phyloP scores from a whole-genome alignment of 1,284 basidiomycete species.

The Nidula niveotomentosa region DNA sequence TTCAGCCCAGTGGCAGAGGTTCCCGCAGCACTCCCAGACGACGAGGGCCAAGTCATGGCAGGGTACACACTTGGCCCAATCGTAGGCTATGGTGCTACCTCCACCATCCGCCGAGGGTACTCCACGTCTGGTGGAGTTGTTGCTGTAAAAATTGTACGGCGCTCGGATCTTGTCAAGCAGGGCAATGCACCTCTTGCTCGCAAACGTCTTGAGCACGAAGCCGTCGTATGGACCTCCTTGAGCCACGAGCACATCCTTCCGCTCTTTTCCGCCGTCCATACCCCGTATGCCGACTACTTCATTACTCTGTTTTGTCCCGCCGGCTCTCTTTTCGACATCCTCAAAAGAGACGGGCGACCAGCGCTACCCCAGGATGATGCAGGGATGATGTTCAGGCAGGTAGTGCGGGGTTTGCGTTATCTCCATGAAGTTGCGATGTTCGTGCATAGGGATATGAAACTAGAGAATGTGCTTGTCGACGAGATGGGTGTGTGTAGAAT shows the following conservation, averaged over 20 bases:
- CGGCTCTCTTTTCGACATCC: slow-evolving; percentile 84
- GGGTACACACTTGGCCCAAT: slow-evolving; percentile 79
- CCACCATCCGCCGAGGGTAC: slow-evolving; percentile 77
- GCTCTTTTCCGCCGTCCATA: slow-evolving; percentile 70
- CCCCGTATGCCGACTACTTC: slow-evolving; percentile 75
- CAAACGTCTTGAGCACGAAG: slow-evolving; percentile 75
- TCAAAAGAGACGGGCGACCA: slow-evolving; percentile 69
- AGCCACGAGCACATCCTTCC: slow-evolving; percentile 82
- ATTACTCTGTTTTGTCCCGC: slow-evolving; percentile 84
- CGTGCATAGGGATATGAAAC: slow-evolving; percentile 93
- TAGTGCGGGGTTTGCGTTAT: slow-evolving; percentile 84
- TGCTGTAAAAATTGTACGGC: slow-evolving; percentile 82
- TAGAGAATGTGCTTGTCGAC: slow-evolving; percentile 95
- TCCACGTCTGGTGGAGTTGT: slow-evolving; percentile 68
- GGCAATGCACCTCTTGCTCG: slow-evolving; percentile 42
- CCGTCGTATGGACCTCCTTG: slow-evolving; percentile 76
- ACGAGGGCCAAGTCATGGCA: slow-evolving; percentile 59
- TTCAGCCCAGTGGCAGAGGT: slow-evolving; percentile 43
- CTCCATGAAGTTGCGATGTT: slow-evolving; percentile 79
- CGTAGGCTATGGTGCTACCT: slow-evolving; percentile 86
- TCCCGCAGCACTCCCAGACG: slow-evolving; percentile 39
- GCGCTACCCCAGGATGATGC: slow-evolving; percentile 74
- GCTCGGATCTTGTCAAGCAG: slow-evolving; percentile 51
- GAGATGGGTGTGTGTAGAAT: slow-evolving; percentile 81
- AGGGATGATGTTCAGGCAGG: slow-evolving; percentile 87